Evolutionary conservation across 768 basidiomycete species (phyloP).

Genomic region (Rhizopogon roseolus): DNA sequence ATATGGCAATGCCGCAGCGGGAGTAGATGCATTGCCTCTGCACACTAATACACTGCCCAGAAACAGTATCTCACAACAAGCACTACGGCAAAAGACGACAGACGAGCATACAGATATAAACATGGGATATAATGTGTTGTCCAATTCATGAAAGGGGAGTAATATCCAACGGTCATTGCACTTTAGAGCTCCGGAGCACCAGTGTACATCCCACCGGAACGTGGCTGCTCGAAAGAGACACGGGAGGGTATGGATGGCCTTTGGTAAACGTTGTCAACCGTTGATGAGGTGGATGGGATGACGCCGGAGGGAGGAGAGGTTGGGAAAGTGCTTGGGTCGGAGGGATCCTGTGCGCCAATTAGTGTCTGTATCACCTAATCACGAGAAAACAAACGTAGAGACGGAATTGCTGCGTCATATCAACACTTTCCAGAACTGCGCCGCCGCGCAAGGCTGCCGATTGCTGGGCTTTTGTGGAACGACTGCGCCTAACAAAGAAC

Average conservation of each 20-base stretch:
- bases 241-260: slow-evolving; percentile 5
- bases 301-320: slow-evolving; percentile 16
- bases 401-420: slow-evolving; percentile 15
- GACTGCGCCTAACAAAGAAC: slow-evolving; percentile 28
- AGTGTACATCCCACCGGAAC: slow-evolving; percentile 8
- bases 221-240: slow-evolving; percentile 5
- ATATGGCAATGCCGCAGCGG: no score
- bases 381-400: slow-evolving; percentile 22
- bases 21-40: no score
- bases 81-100: neutral
- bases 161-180: no score
- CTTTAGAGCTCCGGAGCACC: slow-evolving; percentile 24
- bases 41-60: no score
- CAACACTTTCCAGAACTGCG: neutral
- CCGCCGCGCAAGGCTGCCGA: slow-evolving; percentile 8
- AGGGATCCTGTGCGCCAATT: slow-evolving; percentile 24
- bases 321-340: slow-evolving; percentile 34
- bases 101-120: neutral
- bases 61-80: neutral
- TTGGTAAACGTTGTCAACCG: neutral
- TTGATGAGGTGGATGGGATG: slow-evolving; percentile 2
- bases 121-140: neutral
- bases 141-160: no score
- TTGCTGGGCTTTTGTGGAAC: slow-evolving; percentile 13
- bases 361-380: neutral